Base-by-base conservation (phyloP, 2,329 filamentous ascomycete genomes). In the Epichloe gansuensis region DNA sequence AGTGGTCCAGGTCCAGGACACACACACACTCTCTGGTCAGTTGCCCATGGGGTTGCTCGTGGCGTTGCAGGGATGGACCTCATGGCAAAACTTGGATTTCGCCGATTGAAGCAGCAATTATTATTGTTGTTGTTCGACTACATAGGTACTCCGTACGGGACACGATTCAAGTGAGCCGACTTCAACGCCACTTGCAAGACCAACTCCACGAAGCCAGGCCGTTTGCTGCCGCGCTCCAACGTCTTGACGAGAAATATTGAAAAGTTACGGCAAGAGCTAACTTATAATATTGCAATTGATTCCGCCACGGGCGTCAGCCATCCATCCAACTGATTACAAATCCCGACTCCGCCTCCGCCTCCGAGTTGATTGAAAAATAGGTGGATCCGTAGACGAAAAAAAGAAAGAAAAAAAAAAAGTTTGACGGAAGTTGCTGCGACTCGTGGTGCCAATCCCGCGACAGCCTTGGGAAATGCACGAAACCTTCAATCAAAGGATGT, bases 1-100 rank as follows among this genome's bases (percentile, higher is more conserved):
- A 45, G 45, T 31, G 46, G 46, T 31, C 37, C 35, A 28, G 17
- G 41, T 17, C 17, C 11, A 15, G 17, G 11, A 17, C 44, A 15
- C 23, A 4, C 58, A 55, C 44, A 15, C 23, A 4, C 58, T 54
- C 44, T 23, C 23, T 23, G 3, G 3, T 59, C 38, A 50, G 54
- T 31, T 52, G 54, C 2, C 52, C 52, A 54, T 38, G 44, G 34
- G 52, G 52, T 48, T 54, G n/a, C 38, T 43, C 34, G 48, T 54
- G 48, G 52, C 52, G 43, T 48, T 51, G 38, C 48, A 46, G 44
- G 52, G 44, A 31, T 54, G 17, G 25, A 17, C 2, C 45, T 48
- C 44, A 51, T 35, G 38, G 11, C 44, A 39, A 25, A 35, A 15
- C 41, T 44, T 28, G 47, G 42, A 50, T 53, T 50, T 53, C 34